Evolutionary conservation across 805 yeast genomes (phyloP).

Genomic region (Nakazawaea populi): DNA sequence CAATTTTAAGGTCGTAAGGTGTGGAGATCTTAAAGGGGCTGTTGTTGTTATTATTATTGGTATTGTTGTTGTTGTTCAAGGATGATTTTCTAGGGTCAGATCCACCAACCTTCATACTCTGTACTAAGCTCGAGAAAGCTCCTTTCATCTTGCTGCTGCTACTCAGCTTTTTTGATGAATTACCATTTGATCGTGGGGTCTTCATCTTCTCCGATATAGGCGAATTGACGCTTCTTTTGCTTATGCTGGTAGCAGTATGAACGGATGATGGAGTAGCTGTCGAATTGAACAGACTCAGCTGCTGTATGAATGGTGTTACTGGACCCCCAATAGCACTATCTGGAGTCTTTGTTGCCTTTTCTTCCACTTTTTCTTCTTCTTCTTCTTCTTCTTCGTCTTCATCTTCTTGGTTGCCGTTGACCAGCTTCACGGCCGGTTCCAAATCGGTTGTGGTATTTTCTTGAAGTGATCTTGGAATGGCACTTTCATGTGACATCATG

Average conservation of each 20-base stretch:
- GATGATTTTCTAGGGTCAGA: conserved; percentile 9
- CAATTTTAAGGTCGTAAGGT: conserved; percentile 86
- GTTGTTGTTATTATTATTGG: neutral
- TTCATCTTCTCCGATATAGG: conserved; percentile 3
- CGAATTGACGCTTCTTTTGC: neutral
- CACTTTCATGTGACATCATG: neutral
- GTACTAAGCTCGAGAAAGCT: conserved; percentile 44
- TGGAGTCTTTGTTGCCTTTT: neutral
- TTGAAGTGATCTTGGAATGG: neutral
- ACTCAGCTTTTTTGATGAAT: conserved; percentile 20
- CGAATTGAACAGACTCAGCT: conserved; percentile 7
- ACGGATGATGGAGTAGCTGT: conserved; percentile 14
- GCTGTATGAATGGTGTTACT: conserved; percentile 8
- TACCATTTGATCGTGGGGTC: neutral
- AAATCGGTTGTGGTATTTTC: neutral
- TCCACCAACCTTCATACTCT: conserved; percentile 18
- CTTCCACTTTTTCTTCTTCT: neutral
- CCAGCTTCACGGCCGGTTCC: neutral
- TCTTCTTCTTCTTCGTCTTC: neutral
- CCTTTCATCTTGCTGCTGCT: conserved; percentile 52
- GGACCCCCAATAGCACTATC: neutral
- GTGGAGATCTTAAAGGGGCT: conserved; percentile 61
- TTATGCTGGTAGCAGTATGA: neutral
- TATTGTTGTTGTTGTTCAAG: neutral
- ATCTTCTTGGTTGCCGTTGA: neutral